A percentile compares a stretch with the other conserved stretches of the same genome.
phyloP scores from a whole-genome alignment of 345 rosid species.

The Viola odorata region DNA sequence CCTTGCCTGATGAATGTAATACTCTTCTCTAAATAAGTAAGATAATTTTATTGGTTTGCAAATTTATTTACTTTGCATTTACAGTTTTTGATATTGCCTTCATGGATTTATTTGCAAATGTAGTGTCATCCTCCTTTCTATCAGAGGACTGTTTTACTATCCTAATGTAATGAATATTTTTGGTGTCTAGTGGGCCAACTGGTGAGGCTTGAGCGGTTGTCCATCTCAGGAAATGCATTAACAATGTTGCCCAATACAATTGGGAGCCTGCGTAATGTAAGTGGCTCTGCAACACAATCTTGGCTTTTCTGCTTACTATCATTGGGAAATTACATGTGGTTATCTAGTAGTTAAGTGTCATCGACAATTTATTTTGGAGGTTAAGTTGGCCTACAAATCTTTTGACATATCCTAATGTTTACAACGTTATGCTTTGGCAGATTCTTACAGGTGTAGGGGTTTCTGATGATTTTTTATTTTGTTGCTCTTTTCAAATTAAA shows the following conservation, averaged over 20 bases:
- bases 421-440: too few species aligned
- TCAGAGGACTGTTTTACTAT: conserved; percentile 1
- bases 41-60: conserved; percentile 7
- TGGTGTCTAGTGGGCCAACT: conserved; percentile 76
- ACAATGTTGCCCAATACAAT: conserved; percentile 75
- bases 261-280: conserved; percentile 91
- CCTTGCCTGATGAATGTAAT: conserved; percentile 95
- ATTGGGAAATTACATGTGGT: too few species aligned
- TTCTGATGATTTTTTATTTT: too few species aligned
- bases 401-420: too few species aligned
- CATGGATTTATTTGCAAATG: conserved; percentile 10
- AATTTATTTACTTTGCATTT: conserved; percentile 5
- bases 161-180: conserved; percentile 11
- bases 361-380: too few species aligned
- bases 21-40: conserved; percentile 31
- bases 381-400: too few species aligned
- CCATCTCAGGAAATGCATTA: conserved; percentile 69
- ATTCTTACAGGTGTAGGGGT: too few species aligned
- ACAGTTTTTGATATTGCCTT: conserved; percentile 17
- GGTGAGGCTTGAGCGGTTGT: conserved; percentile 77
- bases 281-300: too few species aligned
- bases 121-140: background rate
- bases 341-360: too few species aligned
- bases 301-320: too few species aligned
- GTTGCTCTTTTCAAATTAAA: too few species aligned